Percentiles rank a stretch among this genome's conserved stretches.
Evolutionary conservation across 768 basidiomycete genomes (phyloP).

Genomic region (Amanita jacksonii): DNA sequence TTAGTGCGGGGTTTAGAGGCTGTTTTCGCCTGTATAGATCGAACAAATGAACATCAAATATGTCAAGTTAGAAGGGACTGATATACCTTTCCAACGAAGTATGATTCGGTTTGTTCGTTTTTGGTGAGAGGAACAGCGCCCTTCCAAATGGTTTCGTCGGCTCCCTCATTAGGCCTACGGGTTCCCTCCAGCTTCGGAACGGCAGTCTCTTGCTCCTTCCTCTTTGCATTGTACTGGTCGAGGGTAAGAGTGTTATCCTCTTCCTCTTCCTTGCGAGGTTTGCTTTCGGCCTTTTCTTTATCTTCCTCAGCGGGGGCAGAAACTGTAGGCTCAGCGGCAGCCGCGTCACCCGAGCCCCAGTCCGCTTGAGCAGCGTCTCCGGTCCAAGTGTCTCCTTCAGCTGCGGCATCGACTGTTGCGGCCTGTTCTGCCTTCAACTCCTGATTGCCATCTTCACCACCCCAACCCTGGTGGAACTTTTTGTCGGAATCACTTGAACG

Average conservation of each 20-base stretch:
- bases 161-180: conserved; percentile 76
- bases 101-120: conserved; percentile 63
- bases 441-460: conserved; percentile 77
- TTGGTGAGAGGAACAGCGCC: conserved; percentile 59
- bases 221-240: conserved; percentile 85
- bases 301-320: conserved; percentile 31
- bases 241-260: conserved; percentile 91
- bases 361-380: conserved; percentile 32
- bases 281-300: conserved; percentile 28
- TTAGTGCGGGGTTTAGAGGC: conserved; percentile 59
- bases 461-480: conserved; percentile 93
- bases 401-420: conserved; percentile 61
- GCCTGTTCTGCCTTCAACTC: conserved; percentile 78
- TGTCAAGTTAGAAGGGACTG: background rate
- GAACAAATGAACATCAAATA: background rate
- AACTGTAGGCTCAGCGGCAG: conserved; percentile 14
- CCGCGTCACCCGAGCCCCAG: background rate
- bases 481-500: conserved; percentile 82
- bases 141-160: conserved; percentile 59
- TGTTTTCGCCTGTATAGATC: conserved; percentile 46
- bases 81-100: conserved; percentile 84
- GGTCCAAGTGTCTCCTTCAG: conserved; percentile 44
- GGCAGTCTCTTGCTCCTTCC: conserved; percentile 50
- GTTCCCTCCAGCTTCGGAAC: conserved; percentile 73
- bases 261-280: conserved; percentile 60